Conservation (phyloP, 192 early-diverging fungal species). For the Glomus cerebriforme region DNA sequence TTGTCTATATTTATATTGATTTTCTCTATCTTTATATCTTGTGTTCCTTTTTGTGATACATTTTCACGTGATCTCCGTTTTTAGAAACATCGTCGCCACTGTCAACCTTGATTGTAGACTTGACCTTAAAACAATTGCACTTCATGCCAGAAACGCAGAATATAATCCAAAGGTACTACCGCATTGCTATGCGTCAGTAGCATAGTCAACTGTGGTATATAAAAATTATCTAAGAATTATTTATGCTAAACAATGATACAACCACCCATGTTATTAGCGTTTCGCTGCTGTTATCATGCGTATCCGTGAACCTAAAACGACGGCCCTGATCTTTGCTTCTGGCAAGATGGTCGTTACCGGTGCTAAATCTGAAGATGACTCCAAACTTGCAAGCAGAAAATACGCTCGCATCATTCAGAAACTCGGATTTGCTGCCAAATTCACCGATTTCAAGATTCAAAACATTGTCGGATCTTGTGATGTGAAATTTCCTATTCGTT, state of each 20-base stretch:
- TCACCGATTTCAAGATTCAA: constrained; percentile 99
- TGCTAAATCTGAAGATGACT: constrained; percentile 97
- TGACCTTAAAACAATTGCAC: constrained; percentile 97
- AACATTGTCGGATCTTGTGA: constrained; percentile 99
- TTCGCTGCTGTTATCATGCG: constrained; percentile 99
- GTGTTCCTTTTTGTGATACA: constrained; percentile 6
- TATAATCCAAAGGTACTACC: constrained; percentile 97
- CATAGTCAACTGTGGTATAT: constrained; percentile 30
- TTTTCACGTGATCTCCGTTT: constrained; percentile 9
- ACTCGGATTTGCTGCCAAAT: constrained; percentile 96
- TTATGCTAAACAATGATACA: constrained; percentile 23
- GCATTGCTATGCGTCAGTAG: constrained; percentile 31
- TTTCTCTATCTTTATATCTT: constrained; percentile 5
- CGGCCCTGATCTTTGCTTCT: constrained; percentile 97
- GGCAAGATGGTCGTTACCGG: constrained; percentile 99
- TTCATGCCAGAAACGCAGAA: constrained; percentile 99
- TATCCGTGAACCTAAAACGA: constrained; percentile 99
- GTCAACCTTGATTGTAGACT: constrained; percentile 97
- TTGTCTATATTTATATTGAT: constrained; percentile 2
- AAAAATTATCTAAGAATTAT: background rate
- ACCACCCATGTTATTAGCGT: constrained; percentile 63
- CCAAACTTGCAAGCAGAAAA: constrained; percentile 95
- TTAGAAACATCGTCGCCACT: constrained; percentile 97
- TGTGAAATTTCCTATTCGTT: constrained; percentile 98
- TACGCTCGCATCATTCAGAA: constrained; percentile 99